These are phyloP conservation scores for Gastrodia elata DNA, from an alignment of 106 monocot genomes.

Conservation along the genomic window DNA sequence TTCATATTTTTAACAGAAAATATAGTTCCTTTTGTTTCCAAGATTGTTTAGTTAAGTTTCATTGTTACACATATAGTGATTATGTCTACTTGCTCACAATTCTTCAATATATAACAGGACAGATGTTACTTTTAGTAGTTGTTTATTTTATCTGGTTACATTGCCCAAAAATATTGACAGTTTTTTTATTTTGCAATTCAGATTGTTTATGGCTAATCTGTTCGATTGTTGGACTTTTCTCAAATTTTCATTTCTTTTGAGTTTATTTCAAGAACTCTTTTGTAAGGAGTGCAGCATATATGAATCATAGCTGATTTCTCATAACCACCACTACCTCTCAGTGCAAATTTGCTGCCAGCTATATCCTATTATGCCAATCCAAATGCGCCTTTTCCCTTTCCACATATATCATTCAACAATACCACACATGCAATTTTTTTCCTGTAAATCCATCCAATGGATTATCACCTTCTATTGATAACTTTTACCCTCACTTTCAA, in stretches of 20 bases:
- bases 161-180: neutral
- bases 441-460: constrained; percentile 8
- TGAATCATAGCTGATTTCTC: constrained; percentile 12
- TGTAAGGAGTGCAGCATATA: neutral
- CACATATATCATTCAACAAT: constrained; percentile 1
- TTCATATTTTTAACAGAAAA: neutral
- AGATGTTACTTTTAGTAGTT: neutral
- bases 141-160: neutral
- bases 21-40: too few relatives aligned
- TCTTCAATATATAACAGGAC: too few relatives aligned
- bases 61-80: neutral
- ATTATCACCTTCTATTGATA: constrained; percentile 9
- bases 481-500: constrained; percentile 11
- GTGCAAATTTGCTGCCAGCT: constrained; percentile 11
- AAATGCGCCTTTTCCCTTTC: constrained; percentile 1
- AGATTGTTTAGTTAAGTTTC: neutral
- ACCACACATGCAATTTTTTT: neutral
- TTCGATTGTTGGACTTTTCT: neutral
- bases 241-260: neutral
- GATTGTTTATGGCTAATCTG: neutral
- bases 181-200: neutral
- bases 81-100: too few relatives aligned
- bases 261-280: neutral
- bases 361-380: constrained; percentile 13
- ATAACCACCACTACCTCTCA: constrained; percentile 20